Conservation (phyloP, 2,329 filamentous ascomycete genomes). For the Xylaria arbuscula region DNA sequence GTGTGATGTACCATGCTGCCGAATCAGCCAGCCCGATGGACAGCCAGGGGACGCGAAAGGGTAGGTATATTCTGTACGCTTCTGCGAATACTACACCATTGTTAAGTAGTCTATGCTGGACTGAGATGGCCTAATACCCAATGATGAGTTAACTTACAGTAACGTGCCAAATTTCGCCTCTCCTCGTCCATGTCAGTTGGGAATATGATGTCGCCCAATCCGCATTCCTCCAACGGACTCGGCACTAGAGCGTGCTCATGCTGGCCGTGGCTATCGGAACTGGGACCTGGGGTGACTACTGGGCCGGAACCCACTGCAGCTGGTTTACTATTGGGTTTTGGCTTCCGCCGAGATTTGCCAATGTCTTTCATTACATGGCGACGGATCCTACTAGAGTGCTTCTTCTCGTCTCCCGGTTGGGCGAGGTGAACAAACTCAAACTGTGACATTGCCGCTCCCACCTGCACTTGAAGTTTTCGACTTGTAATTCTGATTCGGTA, state of each 20-base stretch:
- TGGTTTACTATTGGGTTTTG: slow-evolving; percentile 36
- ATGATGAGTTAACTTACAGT: slow-evolving; percentile 37
- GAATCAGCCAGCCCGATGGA: slow-evolving; percentile 44
- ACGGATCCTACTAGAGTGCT: slow-evolving; percentile 46
- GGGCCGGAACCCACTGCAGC: slow-evolving; percentile 19
- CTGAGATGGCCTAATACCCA: neutral
- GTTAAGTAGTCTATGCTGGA: slow-evolving; percentile 3
- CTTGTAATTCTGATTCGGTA: neutral
- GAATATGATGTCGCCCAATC: slow-evolving; percentile 39
- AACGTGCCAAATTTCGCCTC: slow-evolving; percentile 39
- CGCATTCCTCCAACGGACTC: slow-evolving; percentile 35
- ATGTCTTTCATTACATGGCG: slow-evolving; percentile 51
- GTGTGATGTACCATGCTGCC: slow-evolving; percentile 46
- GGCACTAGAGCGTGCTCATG: slow-evolving; percentile 22
- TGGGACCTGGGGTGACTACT: neutral
- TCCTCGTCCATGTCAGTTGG: slow-evolving; percentile 46
- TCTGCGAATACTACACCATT: slow-evolving; percentile 41
- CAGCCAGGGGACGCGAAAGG: slow-evolving; percentile 46
- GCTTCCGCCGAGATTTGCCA: slow-evolving; percentile 45
- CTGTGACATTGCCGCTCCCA: slow-evolving; percentile 37
- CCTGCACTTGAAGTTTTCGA: neutral
- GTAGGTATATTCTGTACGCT: slow-evolving; percentile 37
- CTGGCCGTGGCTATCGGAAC: neutral
- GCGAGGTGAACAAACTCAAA: slow-evolving; percentile 48
- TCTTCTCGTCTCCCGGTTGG: slow-evolving; percentile 44